phyloP scores from a whole-genome alignment of 106 monocot genomes.

The Vanilla planifolia region DNA sequence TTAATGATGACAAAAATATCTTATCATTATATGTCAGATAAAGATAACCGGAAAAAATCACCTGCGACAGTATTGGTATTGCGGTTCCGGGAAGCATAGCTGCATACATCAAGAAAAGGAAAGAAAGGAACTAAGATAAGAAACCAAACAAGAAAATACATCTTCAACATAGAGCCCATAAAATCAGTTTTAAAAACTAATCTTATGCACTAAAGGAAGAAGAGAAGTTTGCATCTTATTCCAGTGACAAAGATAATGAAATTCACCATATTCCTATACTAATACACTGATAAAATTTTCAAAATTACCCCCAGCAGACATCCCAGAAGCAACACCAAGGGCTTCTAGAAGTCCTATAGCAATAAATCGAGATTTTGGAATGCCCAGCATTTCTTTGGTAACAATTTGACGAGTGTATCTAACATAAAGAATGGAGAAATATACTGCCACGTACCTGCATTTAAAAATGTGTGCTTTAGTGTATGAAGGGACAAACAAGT shows the following conservation, averaged over 20 bases:
- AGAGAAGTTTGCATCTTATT: neutral
- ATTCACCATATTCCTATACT: neutral
- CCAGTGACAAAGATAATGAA: neutral
- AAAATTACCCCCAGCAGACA: slow-evolving; percentile 87
- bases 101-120: slow-evolving; percentile 16
- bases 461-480: neutral
- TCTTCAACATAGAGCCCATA: neutral
- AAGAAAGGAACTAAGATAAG: neutral
- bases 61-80: slow-evolving; percentile 83
- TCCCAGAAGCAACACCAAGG: slow-evolving; percentile 83
- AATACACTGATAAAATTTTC: neutral
- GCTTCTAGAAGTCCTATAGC: slow-evolving; percentile 86
- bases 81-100: slow-evolving; percentile 80
- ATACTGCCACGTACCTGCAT: slow-evolving; percentile 84
- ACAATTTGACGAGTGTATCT: slow-evolving; percentile 69
- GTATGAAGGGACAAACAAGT: too few relatives aligned
- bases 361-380: slow-evolving; percentile 79
- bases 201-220: neutral
- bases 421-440: slow-evolving; percentile 67
- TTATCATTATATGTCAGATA: neutral
- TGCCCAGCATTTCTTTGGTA: slow-evolving; percentile 69
- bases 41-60: slow-evolving; percentile 15
- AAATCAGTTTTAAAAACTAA: neutral
- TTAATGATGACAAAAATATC: neutral
- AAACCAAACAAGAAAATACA: neutral